A percentile compares a stretch with the other conserved stretches of the same genome.
phyloP scores from a whole-genome alignment of 2,329 filamentous ascomycete genomes.

The Colletotrichum lupini region DNA sequence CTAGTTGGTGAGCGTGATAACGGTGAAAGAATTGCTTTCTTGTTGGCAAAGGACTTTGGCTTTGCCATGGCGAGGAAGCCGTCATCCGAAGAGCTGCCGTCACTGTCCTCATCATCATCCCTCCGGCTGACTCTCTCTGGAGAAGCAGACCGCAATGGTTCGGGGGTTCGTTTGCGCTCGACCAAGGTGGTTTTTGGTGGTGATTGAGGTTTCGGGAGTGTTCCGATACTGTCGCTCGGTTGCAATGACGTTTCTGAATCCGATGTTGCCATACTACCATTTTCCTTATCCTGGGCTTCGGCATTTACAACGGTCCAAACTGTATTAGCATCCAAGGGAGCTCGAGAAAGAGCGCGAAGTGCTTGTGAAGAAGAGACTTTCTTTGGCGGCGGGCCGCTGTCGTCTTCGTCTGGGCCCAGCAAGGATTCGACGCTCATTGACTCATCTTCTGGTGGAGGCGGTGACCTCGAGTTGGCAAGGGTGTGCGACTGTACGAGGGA shows the following conservation, averaged over 20 bases:
- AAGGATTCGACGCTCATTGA: slow-evolving; percentile 44
- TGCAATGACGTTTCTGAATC: slow-evolving; percentile 27
- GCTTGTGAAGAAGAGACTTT: slow-evolving; percentile 68
- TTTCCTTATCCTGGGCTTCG: slow-evolving; percentile 34
- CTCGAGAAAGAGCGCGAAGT: slow-evolving; percentile 62
- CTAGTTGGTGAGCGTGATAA: slow-evolving; percentile 28
- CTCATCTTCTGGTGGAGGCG: slow-evolving; percentile 40
- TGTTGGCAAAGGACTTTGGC: slow-evolving; percentile 44
- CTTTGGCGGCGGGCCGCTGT: slow-evolving; percentile 57
- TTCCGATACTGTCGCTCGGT: background rate
- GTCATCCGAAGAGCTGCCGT: slow-evolving; percentile 51
- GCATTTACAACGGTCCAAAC: slow-evolving; percentile 61
- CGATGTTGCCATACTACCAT: slow-evolving; percentile 25
- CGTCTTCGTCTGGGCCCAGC: slow-evolving; percentile 51
- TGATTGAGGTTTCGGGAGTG: background rate
- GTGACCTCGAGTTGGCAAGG: slow-evolving; percentile 39
- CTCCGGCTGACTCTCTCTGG: background rate
- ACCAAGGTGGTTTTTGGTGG: background rate
- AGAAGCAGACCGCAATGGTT: background rate
- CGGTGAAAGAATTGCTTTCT: slow-evolving; percentile 38
- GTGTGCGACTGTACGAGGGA: slow-evolving; percentile 42
- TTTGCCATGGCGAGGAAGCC: slow-evolving; percentile 55
- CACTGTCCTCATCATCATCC: slow-evolving; percentile 35
- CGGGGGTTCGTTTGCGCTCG: background rate
- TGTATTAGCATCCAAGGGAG: slow-evolving; percentile 61